Base-by-base conservation (phyloP, 2,329 filamentous ascomycete genomes). In the Colletotrichum lini region DNA sequence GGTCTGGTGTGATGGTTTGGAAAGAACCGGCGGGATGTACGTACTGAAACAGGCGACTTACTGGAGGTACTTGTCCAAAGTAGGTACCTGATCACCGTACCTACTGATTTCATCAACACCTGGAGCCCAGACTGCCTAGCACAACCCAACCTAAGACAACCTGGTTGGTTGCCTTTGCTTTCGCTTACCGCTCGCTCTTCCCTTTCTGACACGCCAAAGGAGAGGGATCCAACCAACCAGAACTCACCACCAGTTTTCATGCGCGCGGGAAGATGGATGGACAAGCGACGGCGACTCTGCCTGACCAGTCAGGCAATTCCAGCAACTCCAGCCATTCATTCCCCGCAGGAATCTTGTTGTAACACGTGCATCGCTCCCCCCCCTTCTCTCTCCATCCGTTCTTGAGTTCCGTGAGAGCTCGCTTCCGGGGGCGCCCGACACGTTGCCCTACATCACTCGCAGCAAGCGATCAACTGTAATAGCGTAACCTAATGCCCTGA, bases 131-230 rank as follows among this genome's bases (percentile, higher is more conserved):
- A 47, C 67, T 60, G 35, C 35, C 35, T 38, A 38, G 35, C 35
- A 38, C 35, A 66, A 54, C 67, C 66, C 62, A 67, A 62, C 42
- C 68, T 35, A 62, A 70, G 68, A 70, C 68, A 70, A 62, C 64
- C 63, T n/a, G 63, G 63, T 26, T 38, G 9, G 9, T 10, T 10
- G 35, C 35, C 8, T 38, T 38, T 38, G 35, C 35, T 8, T 38
- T 38, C 35, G 35, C 35, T 10, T 38, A 9, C 35, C 35, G 35
- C 35, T 38, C 35, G 18, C 21, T 49, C n/a, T 38, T 42, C 50
- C 50, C 47, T 21, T 21, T 52, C 42, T 21, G 38, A 49, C 44
- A 57, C 50, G 18, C 26, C 50, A 47, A 53, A 45, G 47, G 42
- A 62, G 53, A 26, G 49, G 44, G 9, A 38, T 10, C 9, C 35